Conservation (phyloP, 2,329 filamentous ascomycete species). For the Amesomyces nigricolor region DNA sequence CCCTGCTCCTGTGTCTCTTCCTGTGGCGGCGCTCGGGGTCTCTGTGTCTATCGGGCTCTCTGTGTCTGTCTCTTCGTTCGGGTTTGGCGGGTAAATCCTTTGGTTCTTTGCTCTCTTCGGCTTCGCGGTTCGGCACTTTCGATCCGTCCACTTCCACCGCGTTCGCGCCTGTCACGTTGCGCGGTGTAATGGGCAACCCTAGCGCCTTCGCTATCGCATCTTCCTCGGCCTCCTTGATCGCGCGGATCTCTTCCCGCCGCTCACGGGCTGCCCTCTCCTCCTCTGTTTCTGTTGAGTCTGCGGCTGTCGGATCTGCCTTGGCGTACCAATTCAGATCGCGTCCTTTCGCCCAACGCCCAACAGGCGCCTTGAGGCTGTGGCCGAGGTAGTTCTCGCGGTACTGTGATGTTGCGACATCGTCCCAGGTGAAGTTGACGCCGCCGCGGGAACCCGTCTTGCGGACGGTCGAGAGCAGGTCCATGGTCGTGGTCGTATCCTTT, state of each 20-base stretch:
- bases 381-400: conserved; percentile 89
- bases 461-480: conserved; percentile 92
- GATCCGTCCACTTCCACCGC: conserved; percentile 55
- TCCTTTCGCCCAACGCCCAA: conserved; percentile 85
- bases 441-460: conserved; percentile 88
- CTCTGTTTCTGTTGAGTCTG: conserved; percentile 50
- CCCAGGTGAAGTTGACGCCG: conserved; percentile 94
- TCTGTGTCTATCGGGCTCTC: conserved; percentile 30
- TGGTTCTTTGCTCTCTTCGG: conserved; percentile 18
- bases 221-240: conserved; percentile 85
- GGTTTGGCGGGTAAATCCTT: conserved; percentile 16
- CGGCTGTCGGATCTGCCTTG: conserved; percentile 45
- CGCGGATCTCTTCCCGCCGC: conserved; percentile 70
- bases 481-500: conserved; percentile 34
- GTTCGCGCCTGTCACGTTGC: conserved; percentile 58
- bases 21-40: conserved; percentile 33
- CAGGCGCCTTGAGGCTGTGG: conserved; percentile 85
- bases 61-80: conserved; percentile 25
- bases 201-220: conserved; percentile 81
- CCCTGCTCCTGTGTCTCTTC: conserved; percentile 30
- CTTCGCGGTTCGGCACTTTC: conserved; percentile 33
- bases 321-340: conserved; percentile 62
- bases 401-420: conserved; percentile 77
- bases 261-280: conserved; percentile 55
- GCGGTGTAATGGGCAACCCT: conserved; percentile 65